These are phyloP conservation scores for Karstenula rhodostoma DNA, from an alignment of 2,329 filamentous ascomycete genomes.

Conservation along the genomic window DNA sequence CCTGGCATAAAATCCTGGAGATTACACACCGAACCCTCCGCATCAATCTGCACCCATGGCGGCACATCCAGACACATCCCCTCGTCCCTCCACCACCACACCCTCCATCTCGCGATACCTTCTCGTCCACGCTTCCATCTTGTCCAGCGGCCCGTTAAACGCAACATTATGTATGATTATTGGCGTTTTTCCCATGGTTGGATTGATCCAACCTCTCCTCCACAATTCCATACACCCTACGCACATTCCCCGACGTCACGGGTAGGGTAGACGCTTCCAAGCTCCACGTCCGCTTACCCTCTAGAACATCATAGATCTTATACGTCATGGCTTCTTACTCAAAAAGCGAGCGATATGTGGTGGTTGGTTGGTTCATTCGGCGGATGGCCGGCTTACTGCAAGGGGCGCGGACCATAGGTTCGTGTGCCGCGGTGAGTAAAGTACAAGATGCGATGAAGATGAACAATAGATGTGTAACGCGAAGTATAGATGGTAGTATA, in stretches of 20 bases:
- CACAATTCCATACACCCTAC: conserved; percentile 15
- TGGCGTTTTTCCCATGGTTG: not conserved
- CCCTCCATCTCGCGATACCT: conserved; percentile 12
- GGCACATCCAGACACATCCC: conserved; percentile 18
- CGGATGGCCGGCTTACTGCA: too few species aligned
- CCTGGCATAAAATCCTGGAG: conserved; percentile 12
- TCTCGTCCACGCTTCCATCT: not conserved
- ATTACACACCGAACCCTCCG: conserved; percentile 12
- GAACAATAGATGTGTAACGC: not conserved
- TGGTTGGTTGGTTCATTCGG: too few species aligned
- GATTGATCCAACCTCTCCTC: conserved; percentile 10
- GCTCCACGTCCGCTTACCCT: conserved; percentile 17
- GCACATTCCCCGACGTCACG: conserved; percentile 12
- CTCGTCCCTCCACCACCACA: not conserved
- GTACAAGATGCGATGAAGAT: not conserved
- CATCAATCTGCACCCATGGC: conserved; percentile 8
- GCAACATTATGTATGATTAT: conserved; percentile 14
- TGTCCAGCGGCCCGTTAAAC: conserved; percentile 9
- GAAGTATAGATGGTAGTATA: too few species aligned
- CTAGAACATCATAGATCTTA: conserved; percentile 16
- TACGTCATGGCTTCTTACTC: conserved; percentile 12
- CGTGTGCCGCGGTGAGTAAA: too few species aligned
- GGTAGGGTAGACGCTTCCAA: conserved; percentile 16
- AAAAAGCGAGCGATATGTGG: too few species aligned
- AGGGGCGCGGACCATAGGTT: too few species aligned